phyloP scores from a whole-genome alignment of 352 stramenopile species.

The Pythium phragmiticola region DNA sequence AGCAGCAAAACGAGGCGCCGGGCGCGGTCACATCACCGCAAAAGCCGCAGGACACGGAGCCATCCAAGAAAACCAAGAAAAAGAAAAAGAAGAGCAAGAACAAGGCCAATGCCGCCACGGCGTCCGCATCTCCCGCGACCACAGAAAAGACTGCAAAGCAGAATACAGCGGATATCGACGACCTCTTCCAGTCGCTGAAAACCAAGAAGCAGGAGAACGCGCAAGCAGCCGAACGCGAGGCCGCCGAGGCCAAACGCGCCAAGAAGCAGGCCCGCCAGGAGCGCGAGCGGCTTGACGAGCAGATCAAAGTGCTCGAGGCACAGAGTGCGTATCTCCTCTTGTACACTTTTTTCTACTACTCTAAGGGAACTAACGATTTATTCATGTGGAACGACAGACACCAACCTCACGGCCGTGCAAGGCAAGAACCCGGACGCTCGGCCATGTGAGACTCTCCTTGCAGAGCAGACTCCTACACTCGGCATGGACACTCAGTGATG shows the following conservation, averaged over 20 bases:
- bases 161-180: constrained; percentile 60
- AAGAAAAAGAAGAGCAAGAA: constrained; percentile 67
- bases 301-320: constrained; percentile 81
- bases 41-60: background rate
- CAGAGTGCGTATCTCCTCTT: constrained; percentile 50
- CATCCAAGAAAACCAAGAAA: constrained; percentile 28
- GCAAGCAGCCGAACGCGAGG: constrained; percentile 54
- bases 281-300: constrained; percentile 62
- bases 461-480: background rate
- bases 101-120: constrained; percentile 7
- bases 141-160: constrained; percentile 22
- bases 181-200: constrained; percentile 76
- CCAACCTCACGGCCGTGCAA: constrained; percentile 57
- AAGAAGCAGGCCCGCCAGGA: constrained; percentile 47
- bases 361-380: constrained; percentile 1
- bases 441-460: constrained; percentile 44
- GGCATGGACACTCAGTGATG: background rate
- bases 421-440: constrained; percentile 69
- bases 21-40: background rate
- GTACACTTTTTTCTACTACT: no score
- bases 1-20: constrained; percentile 4
- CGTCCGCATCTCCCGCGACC: background rate
- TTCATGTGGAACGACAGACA: constrained; percentile 44
- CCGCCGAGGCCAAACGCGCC: constrained; percentile 45
- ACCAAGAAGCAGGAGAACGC: constrained; percentile 69